Conservation (phyloP, 305 asterid genomes). For the Lippia alba region DNA sequence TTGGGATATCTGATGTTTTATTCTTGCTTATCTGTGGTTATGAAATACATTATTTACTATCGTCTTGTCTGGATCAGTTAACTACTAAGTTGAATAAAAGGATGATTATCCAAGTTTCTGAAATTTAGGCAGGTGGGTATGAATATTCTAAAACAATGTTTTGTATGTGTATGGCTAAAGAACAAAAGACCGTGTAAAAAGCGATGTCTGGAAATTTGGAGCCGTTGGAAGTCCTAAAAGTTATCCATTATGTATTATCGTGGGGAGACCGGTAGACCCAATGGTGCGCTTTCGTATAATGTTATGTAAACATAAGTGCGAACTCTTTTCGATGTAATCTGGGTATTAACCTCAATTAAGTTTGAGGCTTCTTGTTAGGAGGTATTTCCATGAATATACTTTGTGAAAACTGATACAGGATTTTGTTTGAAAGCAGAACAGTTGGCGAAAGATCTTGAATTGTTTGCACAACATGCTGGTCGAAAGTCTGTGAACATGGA, state of each 20-base stretch:
- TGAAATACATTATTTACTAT: background rate
- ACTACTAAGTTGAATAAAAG: background rate
- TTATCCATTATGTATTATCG: background rate
- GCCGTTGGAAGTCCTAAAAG: background rate
- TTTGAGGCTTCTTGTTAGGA: slow-evolving; percentile 4
- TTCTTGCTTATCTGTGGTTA: background rate
- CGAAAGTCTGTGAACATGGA: slow-evolving; percentile 93
- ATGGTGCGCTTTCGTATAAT: background rate
- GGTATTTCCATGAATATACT: background rate
- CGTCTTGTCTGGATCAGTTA: background rate
- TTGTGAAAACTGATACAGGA: slow-evolving; percentile 8
- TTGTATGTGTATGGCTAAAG: background rate
- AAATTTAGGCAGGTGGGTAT: background rate
- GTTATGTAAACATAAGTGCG: background rate
- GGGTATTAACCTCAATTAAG: slow-evolving; percentile 20
- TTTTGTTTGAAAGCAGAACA: slow-evolving; percentile 63
- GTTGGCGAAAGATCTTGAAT: slow-evolving; percentile 85
- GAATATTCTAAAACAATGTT: background rate
- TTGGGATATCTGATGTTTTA: background rate
- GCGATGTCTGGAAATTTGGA: background rate
- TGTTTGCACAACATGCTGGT: slow-evolving; percentile 88
- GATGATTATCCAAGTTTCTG: background rate
- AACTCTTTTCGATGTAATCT: background rate
- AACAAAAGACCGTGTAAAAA: no score
- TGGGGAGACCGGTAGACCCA: background rate